Percentiles rank a stretch among this genome's conserved stretches.
phyloP scores from a whole-genome alignment of 2,329 filamentous ascomycete genomes.

The Akanthomyces dipterigenus region DNA sequence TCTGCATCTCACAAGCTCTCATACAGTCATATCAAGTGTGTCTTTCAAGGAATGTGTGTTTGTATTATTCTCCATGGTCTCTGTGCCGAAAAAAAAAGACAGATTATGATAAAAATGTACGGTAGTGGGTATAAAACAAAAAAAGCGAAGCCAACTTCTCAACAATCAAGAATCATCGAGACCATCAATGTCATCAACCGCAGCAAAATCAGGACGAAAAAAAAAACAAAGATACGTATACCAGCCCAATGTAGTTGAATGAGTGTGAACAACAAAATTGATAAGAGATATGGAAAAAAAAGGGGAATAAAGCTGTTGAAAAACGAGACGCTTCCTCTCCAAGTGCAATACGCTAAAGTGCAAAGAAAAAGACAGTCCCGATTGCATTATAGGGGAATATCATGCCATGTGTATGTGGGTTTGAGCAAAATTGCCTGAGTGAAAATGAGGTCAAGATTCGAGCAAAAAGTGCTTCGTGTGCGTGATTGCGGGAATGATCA shows the following conservation, averaged over 20 bases:
- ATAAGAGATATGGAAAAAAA: background rate
- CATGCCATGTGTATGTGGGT: constrained; percentile 1
- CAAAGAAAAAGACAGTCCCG: background rate
- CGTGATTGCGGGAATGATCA: background rate
- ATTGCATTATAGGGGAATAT: background rate
- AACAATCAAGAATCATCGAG: constrained; percentile 2
- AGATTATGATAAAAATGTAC: background rate
- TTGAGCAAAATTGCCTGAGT: constrained; percentile 1
- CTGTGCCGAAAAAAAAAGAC: background rate
- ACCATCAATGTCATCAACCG: constrained; percentile 9
- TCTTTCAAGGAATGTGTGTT: background rate
- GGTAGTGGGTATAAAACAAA: constrained; percentile 9
- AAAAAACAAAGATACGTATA: background rate
- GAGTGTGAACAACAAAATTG: background rate
- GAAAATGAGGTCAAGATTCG: background rate
- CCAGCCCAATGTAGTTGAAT: constrained; percentile 6
- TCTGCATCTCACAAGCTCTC: no score
- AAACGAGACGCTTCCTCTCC: background rate
- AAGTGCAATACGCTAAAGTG: constrained; percentile 2
- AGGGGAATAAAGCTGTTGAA: background rate
- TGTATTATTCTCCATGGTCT: background rate
- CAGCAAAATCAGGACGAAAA: background rate
- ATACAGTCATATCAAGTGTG: background rate
- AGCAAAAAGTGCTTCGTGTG: background rate
- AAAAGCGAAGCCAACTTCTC: background rate